phyloP scores from a whole-genome alignment of 2,329 filamentous ascomycete species.

The Diaporthe amygdali region DNA sequence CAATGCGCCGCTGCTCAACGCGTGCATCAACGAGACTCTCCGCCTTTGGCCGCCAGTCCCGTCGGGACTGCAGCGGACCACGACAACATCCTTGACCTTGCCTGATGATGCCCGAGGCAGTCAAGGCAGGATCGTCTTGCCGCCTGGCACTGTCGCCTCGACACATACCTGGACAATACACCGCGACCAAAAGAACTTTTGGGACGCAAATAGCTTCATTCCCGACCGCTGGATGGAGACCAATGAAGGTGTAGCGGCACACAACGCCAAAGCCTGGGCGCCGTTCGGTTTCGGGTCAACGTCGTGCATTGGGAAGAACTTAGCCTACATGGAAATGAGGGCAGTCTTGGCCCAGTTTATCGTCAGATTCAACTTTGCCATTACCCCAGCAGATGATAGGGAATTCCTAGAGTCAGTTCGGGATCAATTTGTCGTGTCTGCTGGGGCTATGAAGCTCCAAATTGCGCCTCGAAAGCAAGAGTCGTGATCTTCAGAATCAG shows the following conservation, averaged over 20 bases:
- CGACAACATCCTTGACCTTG: neutral
- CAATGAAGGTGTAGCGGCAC: neutral
- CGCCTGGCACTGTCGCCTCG: neutral
- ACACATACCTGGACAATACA: slow-evolving; percentile 8
- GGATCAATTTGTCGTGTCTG: neutral
- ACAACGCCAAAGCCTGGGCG: neutral
- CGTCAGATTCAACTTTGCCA: slow-evolving; percentile 2
- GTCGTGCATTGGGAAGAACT: neutral
- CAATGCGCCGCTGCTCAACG: neutral
- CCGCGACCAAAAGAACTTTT: neutral
- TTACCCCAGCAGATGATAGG: neutral
- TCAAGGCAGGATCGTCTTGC: neutral
- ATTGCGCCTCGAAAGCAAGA: neutral
- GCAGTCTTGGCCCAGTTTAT: neutral
- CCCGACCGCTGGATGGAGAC: slow-evolving; percentile 7
- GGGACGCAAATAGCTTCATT: neutral
- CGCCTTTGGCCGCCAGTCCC: neutral
- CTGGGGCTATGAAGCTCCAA: neutral
- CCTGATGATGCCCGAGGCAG: neutral
- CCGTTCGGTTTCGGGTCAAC: slow-evolving; percentile 10
- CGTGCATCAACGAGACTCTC: neutral
- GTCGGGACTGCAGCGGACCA: neutral
- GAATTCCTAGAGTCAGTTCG: neutral
- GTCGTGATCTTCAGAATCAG: neutral
- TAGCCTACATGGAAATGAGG: slow-evolving; percentile 13